Evolutionary conservation across 2,329 filamentous ascomycete species (phyloP), one percentile per base, ranked within the genome.

Genomic region (Fusarium acutatum): DNA sequence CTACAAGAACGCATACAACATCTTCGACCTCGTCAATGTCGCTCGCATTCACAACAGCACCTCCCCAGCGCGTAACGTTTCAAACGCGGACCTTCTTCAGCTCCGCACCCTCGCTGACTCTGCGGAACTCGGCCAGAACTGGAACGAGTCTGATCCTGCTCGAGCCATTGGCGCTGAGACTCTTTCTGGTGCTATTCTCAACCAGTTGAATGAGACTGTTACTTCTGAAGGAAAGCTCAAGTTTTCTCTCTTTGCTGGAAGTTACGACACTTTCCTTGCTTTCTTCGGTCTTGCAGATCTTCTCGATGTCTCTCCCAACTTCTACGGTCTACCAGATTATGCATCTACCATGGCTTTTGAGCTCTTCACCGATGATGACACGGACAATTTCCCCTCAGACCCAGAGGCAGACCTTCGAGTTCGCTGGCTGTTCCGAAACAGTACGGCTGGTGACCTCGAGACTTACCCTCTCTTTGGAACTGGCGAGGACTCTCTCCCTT

Each of bases 261-360:
- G 79, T 65, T 82, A 82, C 67, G 79, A 82, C 49, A 82, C 81
- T 7, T 81, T 82, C 71, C 75, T 82, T n/a, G 76, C 80, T 30
- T 82, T 82, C 67, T 81, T 82, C 44, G 80, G 80, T 22, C 60
- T 81, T 18, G 65, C 75, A 0, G 76, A 74, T 32, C 76, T 82
- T 38, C 63, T 77, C 6, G 61, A 76, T 3, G 68, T 78, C 7
- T 80, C 78, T 14, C 60, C 67, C 5, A 64, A 81, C 65, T 82
- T 82, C 59, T 69, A 75, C 52, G 81, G 81, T 20, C 74, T 82
- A 28, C 80, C 81, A 11, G 79, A 80, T 4, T 82, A 82, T 30
- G 81, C 81, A 2, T 79, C 80, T n/a, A 82, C 81, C 54, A 80
- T 82, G 78, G 72, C 76, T 3, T 82, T 82, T 50, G 81, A 82